Evolutionary conservation across 2,329 filamentous ascomycete genomes (phyloP).

Genomic region (Sphaerulina vaccinii): DNA sequence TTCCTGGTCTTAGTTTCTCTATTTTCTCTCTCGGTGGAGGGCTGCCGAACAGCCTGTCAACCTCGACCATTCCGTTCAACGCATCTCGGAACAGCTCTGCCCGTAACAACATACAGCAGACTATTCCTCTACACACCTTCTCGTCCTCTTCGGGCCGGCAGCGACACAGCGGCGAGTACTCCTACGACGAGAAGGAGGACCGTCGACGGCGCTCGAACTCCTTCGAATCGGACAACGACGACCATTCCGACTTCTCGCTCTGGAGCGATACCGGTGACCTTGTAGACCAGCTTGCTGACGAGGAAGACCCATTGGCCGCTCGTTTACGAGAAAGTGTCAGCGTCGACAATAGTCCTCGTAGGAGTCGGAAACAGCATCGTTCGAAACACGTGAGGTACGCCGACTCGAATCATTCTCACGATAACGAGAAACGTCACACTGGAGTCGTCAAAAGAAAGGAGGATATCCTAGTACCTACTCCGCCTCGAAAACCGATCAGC

Average conservation of each 20-base stretch:
- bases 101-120: conserved; percentile 8
- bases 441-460: conserved; percentile 56
- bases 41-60: conserved; percentile 13
- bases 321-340: conserved; percentile 67
- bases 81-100: conserved; percentile 1
- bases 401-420: conserved; percentile 35
- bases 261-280: conserved; percentile 96
- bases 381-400: conserved; percentile 70
- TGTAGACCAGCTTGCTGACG: conserved; percentile 82
- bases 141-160: conserved; percentile 44
- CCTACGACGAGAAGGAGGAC: conserved; percentile 34
- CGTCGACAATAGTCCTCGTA: conserved; percentile 45
- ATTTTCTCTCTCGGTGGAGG: conserved; percentile 2
- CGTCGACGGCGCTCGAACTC: conserved; percentile 41
- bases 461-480: conserved; percentile 77
- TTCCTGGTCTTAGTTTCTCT: neutral
- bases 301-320: conserved; percentile 75
- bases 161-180: conserved; percentile 43
- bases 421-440: conserved; percentile 39
- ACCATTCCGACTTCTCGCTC: conserved; percentile 62
- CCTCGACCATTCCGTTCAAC: conserved; percentile 9
- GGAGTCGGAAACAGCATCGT: conserved; percentile 19
- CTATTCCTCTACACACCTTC: conserved; percentile 80
- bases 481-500: conserved; percentile 62
- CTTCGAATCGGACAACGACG: conserved; percentile 24